These are phyloP conservation scores for Chlamydomonas schloesseri DNA, from an alignment of 139 green algal genomes.

Conservation along the genomic window DNA sequence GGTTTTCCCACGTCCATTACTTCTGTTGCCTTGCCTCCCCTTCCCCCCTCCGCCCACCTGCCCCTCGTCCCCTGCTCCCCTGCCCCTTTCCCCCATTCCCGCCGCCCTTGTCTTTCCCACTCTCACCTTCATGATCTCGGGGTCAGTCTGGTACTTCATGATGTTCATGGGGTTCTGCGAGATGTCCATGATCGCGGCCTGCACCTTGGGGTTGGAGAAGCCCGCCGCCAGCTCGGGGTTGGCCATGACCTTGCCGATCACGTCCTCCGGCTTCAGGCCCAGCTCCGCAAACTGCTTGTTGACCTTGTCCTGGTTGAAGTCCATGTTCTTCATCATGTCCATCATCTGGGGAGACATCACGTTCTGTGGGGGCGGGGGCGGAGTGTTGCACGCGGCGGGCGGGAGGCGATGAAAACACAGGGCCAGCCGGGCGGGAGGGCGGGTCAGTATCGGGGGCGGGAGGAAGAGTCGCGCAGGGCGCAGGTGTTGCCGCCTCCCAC, in stretches of 20 bases:
- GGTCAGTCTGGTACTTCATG: conserved; percentile 87
- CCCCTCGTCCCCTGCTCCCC: too few species aligned
- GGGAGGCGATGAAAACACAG: too few species aligned
- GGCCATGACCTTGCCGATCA: conserved; percentile 83
- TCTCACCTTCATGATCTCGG: conserved; percentile 80
- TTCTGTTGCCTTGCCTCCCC: too few species aligned
- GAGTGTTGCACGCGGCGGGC: too few species aligned
- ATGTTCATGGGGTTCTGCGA: conserved; percentile 86
- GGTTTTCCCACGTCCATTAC: too few species aligned
- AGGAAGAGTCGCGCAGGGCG: too few species aligned
- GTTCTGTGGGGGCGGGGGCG: conserved; percentile 44
- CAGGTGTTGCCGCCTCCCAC: too few species aligned
- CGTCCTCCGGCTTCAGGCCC: conserved; percentile 84
- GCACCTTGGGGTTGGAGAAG: conserved; percentile 88
- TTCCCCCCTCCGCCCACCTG: too few species aligned
- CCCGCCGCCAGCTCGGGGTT: conserved; percentile 83
- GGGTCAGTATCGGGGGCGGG: too few species aligned
- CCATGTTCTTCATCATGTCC: conserved; percentile 77
- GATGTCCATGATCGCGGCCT: conserved; percentile 88
- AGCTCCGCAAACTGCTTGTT: conserved; percentile 82
- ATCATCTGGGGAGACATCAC: conserved; percentile 74
- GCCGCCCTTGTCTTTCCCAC: background rate
- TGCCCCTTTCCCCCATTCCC: background rate
- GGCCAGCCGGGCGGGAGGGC: too few species aligned
- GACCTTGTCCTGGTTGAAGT: conserved; percentile 75